These are phyloP conservation scores for Trichophyton schoenleinii DNA, from an alignment of 2,329 filamentous ascomycete species.

Conservation along the genomic window DNA sequence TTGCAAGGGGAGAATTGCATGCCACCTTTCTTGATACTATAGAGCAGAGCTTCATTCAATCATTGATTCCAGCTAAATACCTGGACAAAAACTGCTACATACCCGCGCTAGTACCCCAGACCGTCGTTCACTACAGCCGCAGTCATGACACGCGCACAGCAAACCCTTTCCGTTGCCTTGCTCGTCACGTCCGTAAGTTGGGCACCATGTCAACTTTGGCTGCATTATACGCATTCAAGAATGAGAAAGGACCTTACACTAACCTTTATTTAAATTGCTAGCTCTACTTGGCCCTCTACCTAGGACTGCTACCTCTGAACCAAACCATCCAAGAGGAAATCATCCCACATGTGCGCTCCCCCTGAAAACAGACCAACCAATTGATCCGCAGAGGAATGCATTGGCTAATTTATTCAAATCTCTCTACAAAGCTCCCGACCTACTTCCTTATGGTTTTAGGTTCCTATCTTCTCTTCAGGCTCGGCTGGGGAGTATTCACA, in stretches of 20 bases:
- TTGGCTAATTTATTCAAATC: background rate
- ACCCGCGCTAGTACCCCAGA: background rate
- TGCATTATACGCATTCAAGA: background rate
- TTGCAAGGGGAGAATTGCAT: background rate
- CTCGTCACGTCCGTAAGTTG: conserved; percentile 66
- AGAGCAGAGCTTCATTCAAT: background rate
- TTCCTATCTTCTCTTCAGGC: conserved; percentile 78
- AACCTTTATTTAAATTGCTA: conserved; percentile 27
- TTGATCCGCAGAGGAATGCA: background rate
- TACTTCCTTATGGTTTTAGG: conserved; percentile 86
- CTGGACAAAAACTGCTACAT: background rate
- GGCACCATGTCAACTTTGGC: background rate
- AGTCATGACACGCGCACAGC: conserved; percentile 80
- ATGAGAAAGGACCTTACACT: background rate
- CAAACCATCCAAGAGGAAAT: conserved; percentile 67
- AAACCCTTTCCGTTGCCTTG: conserved; percentile 78
- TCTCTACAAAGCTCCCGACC: conserved; percentile 62
- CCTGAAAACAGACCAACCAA: background rate
- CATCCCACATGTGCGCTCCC: conserved; percentile 65
- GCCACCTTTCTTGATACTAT: background rate
- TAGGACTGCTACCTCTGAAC: conserved; percentile 72
- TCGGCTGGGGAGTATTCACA: conserved; percentile 84
- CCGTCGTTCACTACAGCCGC: background rate
- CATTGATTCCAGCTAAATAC: background rate
- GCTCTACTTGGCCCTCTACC: conserved; percentile 80